Base-by-base conservation (phyloP, 2,329 filamentous ascomycete species). In the Acarospora socialis region DNA sequence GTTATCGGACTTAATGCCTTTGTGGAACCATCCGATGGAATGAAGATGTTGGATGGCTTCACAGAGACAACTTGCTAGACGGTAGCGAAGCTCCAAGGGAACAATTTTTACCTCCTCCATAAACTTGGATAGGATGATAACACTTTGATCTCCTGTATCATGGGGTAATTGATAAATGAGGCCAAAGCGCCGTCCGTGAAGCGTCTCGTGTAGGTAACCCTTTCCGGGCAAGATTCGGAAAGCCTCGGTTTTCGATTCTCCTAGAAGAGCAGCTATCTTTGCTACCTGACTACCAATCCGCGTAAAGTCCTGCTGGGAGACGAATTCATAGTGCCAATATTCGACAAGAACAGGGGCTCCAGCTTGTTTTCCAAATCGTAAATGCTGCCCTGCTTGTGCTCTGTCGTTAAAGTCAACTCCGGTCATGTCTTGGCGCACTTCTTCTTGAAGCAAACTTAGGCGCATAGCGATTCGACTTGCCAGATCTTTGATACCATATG, bases 91-190 rank as follows among this genome's bases (percentile, higher is more conserved):
- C 26, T 28, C 26, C n/a, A 28, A 7, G 26, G 26, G 10, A 33
- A 38, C 32, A 42, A 39, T 21, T 27, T 43, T 6, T 28, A 30
- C 21, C 21, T 22, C 21, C 10, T 22, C 8, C 21, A 22, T 8
- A 22, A 8, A 12, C 21, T 22, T 12, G 21, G 12, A 12, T 12
- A 22, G 21, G 21, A 22, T 22, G 21, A 8, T 22, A n/a, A n/a
- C n/a, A n/a, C n/a, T n/a, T n/a, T 31, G 28, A 21, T 20, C 16
- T 31, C 18, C 18, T 31, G 28, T 25, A 17, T 31, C 28, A 12
- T 31, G 17, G n/a, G 28, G 28, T 21, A 8, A 21, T 31, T 31
- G 16, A 12, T 31, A 31, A 20, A 31, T 22, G n/a, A 31, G 9
- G 10, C 28, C 17, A 20, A 21, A 31, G 12, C 28, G 21, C 2